A percentile compares a stretch with the other conserved stretches of the same genome.
These are phyloP conservation scores for Cutaneotrichosporon sp. DNA, from an alignment of 1,284 basidiomycete species.

Conservation along the genomic window DNA sequence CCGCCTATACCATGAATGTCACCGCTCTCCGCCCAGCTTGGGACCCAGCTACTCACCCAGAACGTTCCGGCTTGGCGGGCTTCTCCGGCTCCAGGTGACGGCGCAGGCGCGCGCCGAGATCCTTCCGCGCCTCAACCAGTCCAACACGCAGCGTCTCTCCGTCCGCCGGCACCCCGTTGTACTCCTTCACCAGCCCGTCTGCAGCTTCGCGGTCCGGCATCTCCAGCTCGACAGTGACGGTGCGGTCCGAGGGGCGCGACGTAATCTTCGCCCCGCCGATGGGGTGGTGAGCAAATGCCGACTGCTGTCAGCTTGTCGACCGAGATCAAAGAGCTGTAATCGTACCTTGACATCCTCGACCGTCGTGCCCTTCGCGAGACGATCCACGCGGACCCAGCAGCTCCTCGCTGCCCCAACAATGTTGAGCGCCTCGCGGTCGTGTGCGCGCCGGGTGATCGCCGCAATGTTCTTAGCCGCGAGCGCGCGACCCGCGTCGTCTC, in stretches of 20 bases:
- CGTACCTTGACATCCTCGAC: constrained; percentile 71
- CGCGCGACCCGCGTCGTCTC: constrained; percentile 8
- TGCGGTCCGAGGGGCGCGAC: constrained; percentile 38
- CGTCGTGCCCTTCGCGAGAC: constrained; percentile 72
- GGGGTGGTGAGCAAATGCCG: constrained; percentile 76
- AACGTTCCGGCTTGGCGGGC: neutral
- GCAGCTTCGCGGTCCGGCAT: constrained; percentile 68
- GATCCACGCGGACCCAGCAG: constrained; percentile 73
- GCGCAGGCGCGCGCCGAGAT: neutral
- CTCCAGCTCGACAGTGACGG: constrained; percentile 68
- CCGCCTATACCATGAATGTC: neutral
- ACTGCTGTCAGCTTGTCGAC: constrained; percentile 51
- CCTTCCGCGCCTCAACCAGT: constrained; percentile 36
- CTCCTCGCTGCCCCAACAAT: constrained; percentile 68
- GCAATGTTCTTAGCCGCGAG: constrained; percentile 15
- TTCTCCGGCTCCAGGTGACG: neutral
- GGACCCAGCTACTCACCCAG: neutral
- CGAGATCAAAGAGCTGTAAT: too few relatives aligned
- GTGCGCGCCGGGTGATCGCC: constrained; percentile 7
- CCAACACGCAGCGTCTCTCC: constrained; percentile 68
- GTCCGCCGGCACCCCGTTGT: constrained; percentile 76
- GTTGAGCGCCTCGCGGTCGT: constrained; percentile 24
- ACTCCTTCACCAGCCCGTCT: constrained; percentile 66
- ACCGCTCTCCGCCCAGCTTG: neutral
- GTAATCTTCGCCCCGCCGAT: constrained; percentile 60